Evolutionary conservation across 169 alveolate species (phyloP), one percentile per base, ranked within the genome.

Genomic region (Eimeria acervulina): DNA sequence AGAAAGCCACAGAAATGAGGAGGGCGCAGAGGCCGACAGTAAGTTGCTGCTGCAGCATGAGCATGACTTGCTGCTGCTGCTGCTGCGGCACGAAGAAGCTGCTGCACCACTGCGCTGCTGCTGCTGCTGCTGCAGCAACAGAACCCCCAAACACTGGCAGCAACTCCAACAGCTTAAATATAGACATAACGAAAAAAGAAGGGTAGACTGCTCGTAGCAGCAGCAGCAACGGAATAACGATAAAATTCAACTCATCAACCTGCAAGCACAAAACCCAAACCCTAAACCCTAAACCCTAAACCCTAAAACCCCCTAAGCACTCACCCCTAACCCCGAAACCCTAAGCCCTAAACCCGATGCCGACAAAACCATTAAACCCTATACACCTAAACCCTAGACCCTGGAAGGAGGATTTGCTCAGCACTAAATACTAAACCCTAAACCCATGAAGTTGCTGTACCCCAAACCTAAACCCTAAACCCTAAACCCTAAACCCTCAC

Each of bases 171-270:
- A 36, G 81, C 40, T 83, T 47, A 68, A 33, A 72, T 19, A 76
- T 51, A 17, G 95, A 10, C 31, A 68, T 19, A 7, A 89, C 36
- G 44, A 83, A 91, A 17, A 91, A 47, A 1, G 26, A 2, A n/a
- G 95, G 95, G 47, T 17, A 15, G 10, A 52, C 52, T 0, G 95
- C 90, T n/a, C 90, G 76, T 44, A 91, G 31, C 33, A 91, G 84
- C 81, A 91, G 90, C 44, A 91, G 17, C 1, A 72, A 55, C 17
- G 95, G 95, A 40, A 91, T 91, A 10, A 91, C 76, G 42, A 91
- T n/a, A 36, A 91, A 91, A 78, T 91, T 91, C 90, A 91, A 61
- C 74, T 91, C 95, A 47, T 91, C 95, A 2, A 91, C 95, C 95
- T 91, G 90, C 42, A 51, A n/a, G n/a, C 63, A 38, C 42, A 63